These are phyloP conservation scores for Rhynchosporium agropyri DNA, from an alignment of 2,329 filamentous ascomycete genomes.

Conservation along the genomic window DNA sequence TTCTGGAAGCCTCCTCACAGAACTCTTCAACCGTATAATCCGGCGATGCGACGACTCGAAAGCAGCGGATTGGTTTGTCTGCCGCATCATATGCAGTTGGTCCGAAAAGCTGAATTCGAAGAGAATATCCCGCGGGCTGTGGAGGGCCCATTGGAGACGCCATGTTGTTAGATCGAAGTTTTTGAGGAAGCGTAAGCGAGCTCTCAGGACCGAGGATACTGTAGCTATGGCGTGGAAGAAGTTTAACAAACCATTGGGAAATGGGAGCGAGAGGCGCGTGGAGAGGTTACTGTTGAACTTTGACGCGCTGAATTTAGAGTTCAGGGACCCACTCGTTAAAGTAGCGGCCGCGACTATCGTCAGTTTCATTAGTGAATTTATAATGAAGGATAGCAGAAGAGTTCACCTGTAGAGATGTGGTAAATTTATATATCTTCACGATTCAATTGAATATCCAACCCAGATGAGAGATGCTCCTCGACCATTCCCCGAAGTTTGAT, in stretches of 20 bases:
- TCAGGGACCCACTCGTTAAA: slow-evolving; percentile 2
- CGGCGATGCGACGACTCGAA: slow-evolving; percentile 39
- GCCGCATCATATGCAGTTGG: slow-evolving; percentile 27
- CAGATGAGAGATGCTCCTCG: background rate
- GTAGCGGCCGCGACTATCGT: background rate
- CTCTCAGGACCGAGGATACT: slow-evolving; percentile 18
- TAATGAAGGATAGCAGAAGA: background rate
- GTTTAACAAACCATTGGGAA: slow-evolving; percentile 24
- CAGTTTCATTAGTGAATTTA: background rate
- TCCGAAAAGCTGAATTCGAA: slow-evolving; percentile 40
- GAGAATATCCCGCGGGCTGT: slow-evolving; percentile 36
- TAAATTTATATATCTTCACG: background rate
- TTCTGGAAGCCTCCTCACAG: slow-evolving; percentile 38
- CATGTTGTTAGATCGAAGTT: slow-evolving; percentile 27
- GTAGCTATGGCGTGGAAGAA: slow-evolving; percentile 1
- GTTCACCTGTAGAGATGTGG: background rate
- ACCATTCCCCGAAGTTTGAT: background rate
- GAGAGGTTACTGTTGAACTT: slow-evolving; percentile 15
- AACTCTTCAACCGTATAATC: slow-evolving; percentile 40
- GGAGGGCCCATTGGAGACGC: slow-evolving; percentile 37
- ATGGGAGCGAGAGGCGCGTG: slow-evolving; percentile 16
- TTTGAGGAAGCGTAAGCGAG: slow-evolving; percentile 23
- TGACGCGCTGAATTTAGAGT: slow-evolving; percentile 22
- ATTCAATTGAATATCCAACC: background rate
- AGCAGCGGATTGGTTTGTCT: slow-evolving; percentile 38